A percentile compares a stretch with the other conserved stretches of the same genome.
phyloP scores from a whole-genome alignment of 805 yeast species.

The Wickerhamomyces silvicola region DNA sequence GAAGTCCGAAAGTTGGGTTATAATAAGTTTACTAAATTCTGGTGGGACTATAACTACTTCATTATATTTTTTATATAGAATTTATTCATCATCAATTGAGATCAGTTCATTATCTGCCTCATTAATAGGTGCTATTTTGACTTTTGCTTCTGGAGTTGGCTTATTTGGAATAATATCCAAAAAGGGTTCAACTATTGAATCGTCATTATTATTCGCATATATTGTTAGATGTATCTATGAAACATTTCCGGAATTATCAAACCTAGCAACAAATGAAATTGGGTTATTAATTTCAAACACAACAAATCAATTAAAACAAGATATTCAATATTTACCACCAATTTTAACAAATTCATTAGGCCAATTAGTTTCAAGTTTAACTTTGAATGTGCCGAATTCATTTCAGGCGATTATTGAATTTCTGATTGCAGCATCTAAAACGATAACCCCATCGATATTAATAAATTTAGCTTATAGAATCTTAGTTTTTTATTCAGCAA shows the following conservation, averaged over 20 bases:
- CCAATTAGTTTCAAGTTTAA: conserved; percentile 15
- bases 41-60: conserved; percentile 74
- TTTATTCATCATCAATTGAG: conserved; percentile 73
- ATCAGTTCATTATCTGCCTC: conserved; percentile 65
- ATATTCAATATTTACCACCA: conserved; percentile 24
- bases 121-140: conserved; percentile 76
- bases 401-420: conserved; percentile 33
- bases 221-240: conserved; percentile 90
- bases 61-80: conserved; percentile 72
- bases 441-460: conserved; percentile 74
- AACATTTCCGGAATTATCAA: conserved; percentile 81
- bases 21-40: conserved; percentile 62
- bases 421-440: conserved; percentile 37
- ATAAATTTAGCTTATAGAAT: conserved; percentile 81
- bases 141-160: conserved; percentile 68
- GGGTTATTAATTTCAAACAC: conserved; percentile 31
- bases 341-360: conserved; percentile 21
- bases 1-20: conserved; percentile 70
- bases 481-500: conserved; percentile 83
- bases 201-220: conserved; percentile 80
- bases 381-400: conserved; percentile 20
- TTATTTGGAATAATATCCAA: conserved; percentile 78
- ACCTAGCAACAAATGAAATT: conserved; percentile 40
- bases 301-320: conserved; percentile 26
- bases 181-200: conserved; percentile 85